These are phyloP conservation scores for Citrus australasica DNA, from an alignment of 345 rosid genomes.

Conservation along the genomic window DNA sequence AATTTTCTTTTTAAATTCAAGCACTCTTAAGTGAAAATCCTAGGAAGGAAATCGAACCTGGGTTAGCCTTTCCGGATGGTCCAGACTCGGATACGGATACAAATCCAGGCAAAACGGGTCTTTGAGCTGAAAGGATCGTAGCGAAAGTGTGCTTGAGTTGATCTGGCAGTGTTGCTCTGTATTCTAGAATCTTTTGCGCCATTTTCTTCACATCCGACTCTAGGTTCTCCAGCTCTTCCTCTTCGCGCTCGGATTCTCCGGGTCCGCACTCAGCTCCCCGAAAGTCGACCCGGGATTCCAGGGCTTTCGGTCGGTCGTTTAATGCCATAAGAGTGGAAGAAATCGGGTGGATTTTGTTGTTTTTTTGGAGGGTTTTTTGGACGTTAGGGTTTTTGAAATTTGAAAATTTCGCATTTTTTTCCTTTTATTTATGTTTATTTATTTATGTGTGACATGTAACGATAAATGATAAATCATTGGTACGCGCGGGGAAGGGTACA, in stretches of 20 bases:
- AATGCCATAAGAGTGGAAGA: slow-evolving; percentile 15
- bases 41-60: slow-evolving; percentile 31
- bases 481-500: slow-evolving; percentile 10
- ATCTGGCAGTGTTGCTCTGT: slow-evolving; percentile 62
- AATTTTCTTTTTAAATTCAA: background rate
- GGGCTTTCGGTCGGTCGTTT: slow-evolving; percentile 10
- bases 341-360: background rate
- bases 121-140: slow-evolving; percentile 42
- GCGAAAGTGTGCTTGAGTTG: slow-evolving; percentile 48
- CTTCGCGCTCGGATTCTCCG: slow-evolving; percentile 21
- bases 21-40: slow-evolving; percentile 18
- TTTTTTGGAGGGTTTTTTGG: slow-evolving; percentile 7
- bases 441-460: background rate
- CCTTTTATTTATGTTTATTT: background rate
- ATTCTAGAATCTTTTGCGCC: slow-evolving; percentile 60
- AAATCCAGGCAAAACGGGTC: slow-evolving; percentile 27
- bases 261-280: slow-evolving; percentile 19
- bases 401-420: slow-evolving; percentile 2
- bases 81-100: slow-evolving; percentile 36
- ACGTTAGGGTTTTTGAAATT: slow-evolving; percentile 24
- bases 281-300: background rate
- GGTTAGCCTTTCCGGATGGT: slow-evolving; percentile 21
- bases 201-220: slow-evolving; percentile 56
- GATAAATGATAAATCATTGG: background rate
- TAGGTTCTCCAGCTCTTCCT: slow-evolving; percentile 49